Conservation (phyloP, 257 asterid genomes). For the Solanum appendiculatum region DNA sequence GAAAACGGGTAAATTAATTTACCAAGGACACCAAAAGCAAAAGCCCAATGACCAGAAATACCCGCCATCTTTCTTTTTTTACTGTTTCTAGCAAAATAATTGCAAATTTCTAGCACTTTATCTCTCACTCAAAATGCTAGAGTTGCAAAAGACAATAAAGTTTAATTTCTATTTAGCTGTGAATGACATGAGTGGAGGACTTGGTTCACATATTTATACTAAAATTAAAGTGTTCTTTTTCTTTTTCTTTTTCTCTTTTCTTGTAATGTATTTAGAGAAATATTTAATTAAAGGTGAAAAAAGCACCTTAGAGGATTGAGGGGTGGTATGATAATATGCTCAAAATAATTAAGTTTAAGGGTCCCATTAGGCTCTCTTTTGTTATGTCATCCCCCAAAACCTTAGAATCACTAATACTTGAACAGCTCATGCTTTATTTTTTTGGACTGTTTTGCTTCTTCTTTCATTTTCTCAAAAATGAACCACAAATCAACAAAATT, state of each 20-base stretch:
- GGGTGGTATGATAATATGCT: background rate
- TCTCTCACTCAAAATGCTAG: background rate
- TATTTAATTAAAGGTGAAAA: background rate
- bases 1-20: background rate
- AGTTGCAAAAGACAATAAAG: background rate
- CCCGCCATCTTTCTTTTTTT: background rate
- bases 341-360: background rate
- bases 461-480: background rate
- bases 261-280: background rate
- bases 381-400: constrained; percentile 9
- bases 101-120: background rate
- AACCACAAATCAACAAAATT: background rate
- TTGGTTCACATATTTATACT: background rate
- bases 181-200: background rate
- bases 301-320: background rate
- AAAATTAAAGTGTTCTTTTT: background rate
- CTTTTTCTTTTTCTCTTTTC: background rate
- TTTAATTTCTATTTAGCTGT: background rate
- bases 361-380: background rate
- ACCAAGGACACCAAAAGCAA: constrained; percentile 49
- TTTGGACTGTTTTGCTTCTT: constrained; percentile 5
- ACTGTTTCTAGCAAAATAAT: background rate
- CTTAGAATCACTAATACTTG: constrained; percentile 4
- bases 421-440: constrained; percentile 2
- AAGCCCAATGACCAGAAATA: constrained; percentile 17